A percentile compares a stretch with the other conserved stretches of the same genome.
Evolutionary conservation across 495 filamentous ascomycete genomes (phyloP).

Genomic region (Haplographium delicatum): DNA sequence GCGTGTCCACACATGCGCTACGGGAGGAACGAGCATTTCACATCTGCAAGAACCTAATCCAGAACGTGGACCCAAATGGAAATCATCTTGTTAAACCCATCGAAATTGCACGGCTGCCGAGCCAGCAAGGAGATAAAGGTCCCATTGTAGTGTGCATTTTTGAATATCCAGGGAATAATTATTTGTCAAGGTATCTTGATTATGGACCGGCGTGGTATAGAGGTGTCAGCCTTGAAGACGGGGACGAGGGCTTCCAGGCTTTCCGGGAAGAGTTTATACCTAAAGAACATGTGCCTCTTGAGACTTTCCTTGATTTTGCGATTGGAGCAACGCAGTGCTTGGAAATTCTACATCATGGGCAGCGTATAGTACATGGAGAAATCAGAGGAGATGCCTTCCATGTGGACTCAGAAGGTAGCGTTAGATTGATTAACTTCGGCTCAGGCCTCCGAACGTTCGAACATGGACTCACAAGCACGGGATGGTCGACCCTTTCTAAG

Average conservation of each 20-base stretch:
- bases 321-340: conserved; percentile 79
- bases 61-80: conserved; percentile 66
- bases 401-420: conserved; percentile 60
- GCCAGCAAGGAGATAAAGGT: conserved; percentile 56
- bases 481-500: conserved; percentile 74
- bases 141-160: conserved; percentile 70
- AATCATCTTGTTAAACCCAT: conserved; percentile 71
- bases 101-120: conserved; percentile 61
- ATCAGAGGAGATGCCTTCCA: conserved; percentile 85
- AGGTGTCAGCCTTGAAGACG: conserved; percentile 11
- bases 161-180: conserved; percentile 70
- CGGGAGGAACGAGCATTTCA: conserved; percentile 82
- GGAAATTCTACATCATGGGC: conserved; percentile 80
- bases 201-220: conserved; percentile 55
- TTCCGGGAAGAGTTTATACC: conserved; percentile 27
- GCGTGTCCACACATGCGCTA: conserved; percentile 72
- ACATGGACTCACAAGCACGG: conserved; percentile 75
- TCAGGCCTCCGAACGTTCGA: conserved; percentile 82
- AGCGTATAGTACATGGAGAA: conserved; percentile 80
- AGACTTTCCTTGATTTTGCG: conserved; percentile 79
- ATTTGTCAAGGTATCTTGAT: conserved; percentile 61
- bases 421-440: conserved; percentile 78
- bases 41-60: conserved; percentile 63
- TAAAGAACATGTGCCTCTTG: conserved; percentile 57
- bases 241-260: conserved; percentile 7